These are phyloP conservation scores for Mycotypha africana DNA, from an alignment of 371 early-diverging fungal genomes.

Conservation along the genomic window DNA sequence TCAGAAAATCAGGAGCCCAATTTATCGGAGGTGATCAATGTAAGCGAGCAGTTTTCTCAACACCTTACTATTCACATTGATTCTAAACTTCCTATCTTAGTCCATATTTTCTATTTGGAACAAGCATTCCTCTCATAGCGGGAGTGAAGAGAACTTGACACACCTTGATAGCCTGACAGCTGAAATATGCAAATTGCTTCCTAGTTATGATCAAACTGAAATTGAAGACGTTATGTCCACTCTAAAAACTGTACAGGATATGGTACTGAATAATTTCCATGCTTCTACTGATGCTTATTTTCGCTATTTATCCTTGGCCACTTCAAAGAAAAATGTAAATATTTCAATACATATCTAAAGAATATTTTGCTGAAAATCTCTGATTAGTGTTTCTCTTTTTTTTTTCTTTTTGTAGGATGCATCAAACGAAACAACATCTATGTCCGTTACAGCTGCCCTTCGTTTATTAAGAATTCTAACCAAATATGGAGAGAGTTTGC, in stretches of 20 bases:
- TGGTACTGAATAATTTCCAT: slow-evolving; percentile 19
- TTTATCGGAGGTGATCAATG: slow-evolving; percentile 14
- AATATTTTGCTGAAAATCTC: no score
- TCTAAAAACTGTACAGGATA: slow-evolving; percentile 16
- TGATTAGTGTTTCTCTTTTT: no score
- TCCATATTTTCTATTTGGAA: slow-evolving; percentile 3
- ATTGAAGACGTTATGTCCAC: slow-evolving; percentile 1
- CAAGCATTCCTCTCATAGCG: slow-evolving; percentile 13
- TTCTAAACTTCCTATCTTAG: no score
- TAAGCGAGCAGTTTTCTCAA: not conserved
- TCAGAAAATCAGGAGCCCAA: not conserved
- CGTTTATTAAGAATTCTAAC: slow-evolving; percentile 62
- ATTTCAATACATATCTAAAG: no score
- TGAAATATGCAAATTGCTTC: slow-evolving; percentile 12
- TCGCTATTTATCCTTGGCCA: slow-evolving; percentile 28
- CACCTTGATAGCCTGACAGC: not conserved
- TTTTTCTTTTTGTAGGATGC: no score
- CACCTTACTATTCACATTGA: not conserved
- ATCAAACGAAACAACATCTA: slow-evolving; percentile 21
- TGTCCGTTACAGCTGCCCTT: slow-evolving; percentile 56
- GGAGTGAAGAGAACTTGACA: not conserved
- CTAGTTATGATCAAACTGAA: slow-evolving; percentile 5
- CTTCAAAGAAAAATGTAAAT: no score
- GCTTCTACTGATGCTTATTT: slow-evolving; percentile 29
- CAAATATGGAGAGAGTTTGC: slow-evolving; percentile 55